phyloP scores from a whole-genome alignment of 805 yeast species.

The Saccharomyces paradoxus region DNA sequence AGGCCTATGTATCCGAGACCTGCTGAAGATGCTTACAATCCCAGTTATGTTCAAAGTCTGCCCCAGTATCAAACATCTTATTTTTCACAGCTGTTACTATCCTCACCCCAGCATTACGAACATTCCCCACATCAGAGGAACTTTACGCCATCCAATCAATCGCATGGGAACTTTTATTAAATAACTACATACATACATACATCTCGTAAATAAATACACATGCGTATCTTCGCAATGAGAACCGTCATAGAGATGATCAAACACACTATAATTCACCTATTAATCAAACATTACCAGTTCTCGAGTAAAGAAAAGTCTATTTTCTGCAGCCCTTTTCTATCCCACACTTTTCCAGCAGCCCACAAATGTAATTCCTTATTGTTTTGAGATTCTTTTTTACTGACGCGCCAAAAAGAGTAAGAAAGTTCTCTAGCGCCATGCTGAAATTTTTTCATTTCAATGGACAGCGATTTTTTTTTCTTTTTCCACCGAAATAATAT shows the following conservation, averaged over 20 bases:
- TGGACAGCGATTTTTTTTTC: not conserved
- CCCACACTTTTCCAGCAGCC: not conserved
- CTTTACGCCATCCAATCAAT: not conserved
- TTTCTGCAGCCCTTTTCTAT: not conserved
- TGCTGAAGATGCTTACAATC: not conserved
- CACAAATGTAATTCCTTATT: not conserved
- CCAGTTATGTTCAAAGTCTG: not conserved
- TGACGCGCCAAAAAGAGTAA: not conserved
- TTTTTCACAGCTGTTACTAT: not conserved
- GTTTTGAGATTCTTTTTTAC: not conserved
- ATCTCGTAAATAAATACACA: not conserved
- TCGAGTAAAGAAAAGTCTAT: not conserved
- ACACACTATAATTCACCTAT: not conserved
- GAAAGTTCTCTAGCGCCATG: not conserved
- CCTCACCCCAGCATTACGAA: not conserved
- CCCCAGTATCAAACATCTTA: not conserved
- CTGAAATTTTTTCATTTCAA: not conserved
- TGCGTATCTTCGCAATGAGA: not conserved
- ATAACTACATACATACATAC: not conserved
- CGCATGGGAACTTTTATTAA: not conserved
- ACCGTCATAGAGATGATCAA: not conserved
- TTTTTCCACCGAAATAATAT: not conserved
- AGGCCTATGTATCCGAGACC: not conserved
- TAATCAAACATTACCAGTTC: not conserved
- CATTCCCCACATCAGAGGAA: not conserved